Percentiles rank a stretch among this genome's conserved stretches.
Evolutionary conservation across 352 stramenopile species (phyloP).

Genomic region (Pythium pyrilobum): DNA sequence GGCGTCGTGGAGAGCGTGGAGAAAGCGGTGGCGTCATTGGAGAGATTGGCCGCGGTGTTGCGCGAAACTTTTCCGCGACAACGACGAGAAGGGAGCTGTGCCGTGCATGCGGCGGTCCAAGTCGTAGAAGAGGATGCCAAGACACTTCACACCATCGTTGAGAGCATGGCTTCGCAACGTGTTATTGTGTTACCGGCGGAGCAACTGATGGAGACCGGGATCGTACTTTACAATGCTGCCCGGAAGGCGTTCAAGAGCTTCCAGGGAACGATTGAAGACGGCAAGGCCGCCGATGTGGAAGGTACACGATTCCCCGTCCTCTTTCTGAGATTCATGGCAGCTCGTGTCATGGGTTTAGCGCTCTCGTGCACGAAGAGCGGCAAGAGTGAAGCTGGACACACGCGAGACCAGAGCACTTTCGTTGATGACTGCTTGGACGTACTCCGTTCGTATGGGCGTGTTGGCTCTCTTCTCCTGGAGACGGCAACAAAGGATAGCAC

Average conservation of each 20-base stretch:
- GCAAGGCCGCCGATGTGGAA: neutral
- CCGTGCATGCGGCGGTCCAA: neutral
- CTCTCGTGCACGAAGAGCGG: conserved; percentile 24
- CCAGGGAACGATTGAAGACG: conserved; percentile 17
- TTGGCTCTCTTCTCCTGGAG: conserved; percentile 57
- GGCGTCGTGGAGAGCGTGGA: conserved; percentile 1
- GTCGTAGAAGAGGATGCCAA: conserved; percentile 1
- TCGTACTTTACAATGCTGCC: conserved; percentile 68
- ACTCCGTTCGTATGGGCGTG: conserved; percentile 61
- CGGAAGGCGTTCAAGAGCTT: conserved; percentile 34
- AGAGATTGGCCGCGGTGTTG: neutral
- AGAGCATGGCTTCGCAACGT: conserved; percentile 15
- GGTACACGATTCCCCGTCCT: conserved; percentile 20
- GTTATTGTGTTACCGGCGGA: conserved; percentile 24
- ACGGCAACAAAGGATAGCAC: conserved; percentile 40
- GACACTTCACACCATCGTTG: conserved; percentile 29
- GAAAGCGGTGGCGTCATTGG: conserved; percentile 5
- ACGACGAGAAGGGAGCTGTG: neutral
- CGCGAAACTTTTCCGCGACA: neutral
- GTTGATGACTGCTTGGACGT: conserved; percentile 69
- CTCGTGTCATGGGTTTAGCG: conserved; percentile 58
- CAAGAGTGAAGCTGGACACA: neutral
- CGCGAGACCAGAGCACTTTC: conserved; percentile 9
- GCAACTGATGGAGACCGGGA: conserved; percentile 51
- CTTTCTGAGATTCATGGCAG: conserved; percentile 44